Evolutionary conservation across 345 rosid genomes (phyloP).

Genomic region (Capsella bursapastoris): DNA sequence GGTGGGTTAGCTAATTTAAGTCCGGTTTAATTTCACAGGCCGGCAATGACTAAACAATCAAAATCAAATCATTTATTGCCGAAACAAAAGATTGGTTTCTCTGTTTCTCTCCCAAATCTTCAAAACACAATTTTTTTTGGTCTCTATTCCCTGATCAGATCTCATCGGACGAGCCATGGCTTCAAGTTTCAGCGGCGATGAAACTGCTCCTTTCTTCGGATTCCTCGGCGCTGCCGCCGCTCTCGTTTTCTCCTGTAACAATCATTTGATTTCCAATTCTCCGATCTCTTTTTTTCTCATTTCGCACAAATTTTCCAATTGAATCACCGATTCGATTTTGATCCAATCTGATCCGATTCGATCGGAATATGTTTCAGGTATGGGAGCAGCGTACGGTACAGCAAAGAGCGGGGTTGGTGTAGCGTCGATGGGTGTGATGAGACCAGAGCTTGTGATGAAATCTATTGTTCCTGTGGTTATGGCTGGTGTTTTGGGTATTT

Average conservation of each 20-base stretch:
- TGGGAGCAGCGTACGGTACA: slow-evolving; percentile 69
- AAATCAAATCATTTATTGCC: slow-evolving; percentile 7
- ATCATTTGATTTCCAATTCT: slow-evolving; percentile 13
- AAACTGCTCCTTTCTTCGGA: slow-evolving; percentile 88
- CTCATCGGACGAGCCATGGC: slow-evolving; percentile 50
- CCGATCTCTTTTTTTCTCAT: not conserved
- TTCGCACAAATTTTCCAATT: not conserved
- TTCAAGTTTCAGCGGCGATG: slow-evolving; percentile 75
- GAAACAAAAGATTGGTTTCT: slow-evolving; percentile 1
- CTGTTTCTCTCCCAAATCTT: slow-evolving; percentile 27
- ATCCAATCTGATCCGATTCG: slow-evolving; percentile 3
- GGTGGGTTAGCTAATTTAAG: slow-evolving; percentile 13
- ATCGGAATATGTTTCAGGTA: not conserved
- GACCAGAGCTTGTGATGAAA: slow-evolving; percentile 89
- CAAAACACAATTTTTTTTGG: not conserved
- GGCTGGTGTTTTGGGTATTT: slow-evolving; percentile 89
- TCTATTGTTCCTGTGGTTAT: slow-evolving; percentile 88
- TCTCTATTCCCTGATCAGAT: slow-evolving; percentile 43
- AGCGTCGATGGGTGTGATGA: slow-evolving; percentile 91
- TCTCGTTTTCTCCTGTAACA: slow-evolving; percentile 80
- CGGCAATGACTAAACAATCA: slow-evolving; percentile 26
- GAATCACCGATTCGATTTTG: not conserved
- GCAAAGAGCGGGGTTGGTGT: slow-evolving; percentile 89
- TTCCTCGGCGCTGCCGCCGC: slow-evolving; percentile 94
- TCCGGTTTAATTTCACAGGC: slow-evolving; percentile 23